phyloP scores from a whole-genome alignment of 352 stramenopile species.

The Globisporangium perplexum region DNA sequence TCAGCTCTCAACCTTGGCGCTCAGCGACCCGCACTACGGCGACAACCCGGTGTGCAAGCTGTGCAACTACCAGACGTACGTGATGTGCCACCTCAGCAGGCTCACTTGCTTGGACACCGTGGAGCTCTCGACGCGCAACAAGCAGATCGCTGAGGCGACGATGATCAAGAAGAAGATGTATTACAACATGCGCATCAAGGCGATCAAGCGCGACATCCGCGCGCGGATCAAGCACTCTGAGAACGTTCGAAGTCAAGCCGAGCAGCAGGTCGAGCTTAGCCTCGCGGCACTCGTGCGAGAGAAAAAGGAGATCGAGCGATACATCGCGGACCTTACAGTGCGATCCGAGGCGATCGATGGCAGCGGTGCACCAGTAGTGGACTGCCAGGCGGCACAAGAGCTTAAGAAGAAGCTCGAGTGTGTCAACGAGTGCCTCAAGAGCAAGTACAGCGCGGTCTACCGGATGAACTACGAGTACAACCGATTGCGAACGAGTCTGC shows the following conservation, averaged over 20 bases:
- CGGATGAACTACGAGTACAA: conserved; percentile 67
- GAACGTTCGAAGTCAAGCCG: conserved; percentile 30
- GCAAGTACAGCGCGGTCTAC: conserved; percentile 33
- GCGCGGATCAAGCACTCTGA: conserved; percentile 42
- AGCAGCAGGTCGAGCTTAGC: conserved; percentile 48
- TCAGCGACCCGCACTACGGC: conserved; percentile 88
- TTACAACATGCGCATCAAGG: conserved; percentile 93
- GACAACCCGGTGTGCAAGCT: conserved; percentile 88
- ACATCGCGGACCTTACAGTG: conserved; percentile 15
- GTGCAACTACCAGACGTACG: conserved; percentile 92
- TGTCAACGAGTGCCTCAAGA: conserved; percentile 30
- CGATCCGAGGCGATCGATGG: background rate
- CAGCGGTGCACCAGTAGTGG: background rate
- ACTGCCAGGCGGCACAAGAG: conserved; percentile 9
- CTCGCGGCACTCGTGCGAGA: conserved; percentile 32
- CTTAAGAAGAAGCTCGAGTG: conserved; percentile 38
- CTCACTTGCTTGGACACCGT: conserved; percentile 69
- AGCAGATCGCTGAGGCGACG: conserved; percentile 85
- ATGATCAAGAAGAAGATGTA: conserved; percentile 96
- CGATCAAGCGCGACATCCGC: conserved; percentile 80
- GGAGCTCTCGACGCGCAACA: conserved; percentile 71
- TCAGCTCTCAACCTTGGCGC: conserved; percentile 45
- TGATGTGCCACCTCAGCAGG: conserved; percentile 80
- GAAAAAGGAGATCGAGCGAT: conserved; percentile 69
- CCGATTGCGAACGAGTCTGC: conserved; percentile 29